These are phyloP conservation scores for Cylindrotheca fusiformis DNA, from an alignment of 108 stramenopile species.

Conservation along the genomic window DNA sequence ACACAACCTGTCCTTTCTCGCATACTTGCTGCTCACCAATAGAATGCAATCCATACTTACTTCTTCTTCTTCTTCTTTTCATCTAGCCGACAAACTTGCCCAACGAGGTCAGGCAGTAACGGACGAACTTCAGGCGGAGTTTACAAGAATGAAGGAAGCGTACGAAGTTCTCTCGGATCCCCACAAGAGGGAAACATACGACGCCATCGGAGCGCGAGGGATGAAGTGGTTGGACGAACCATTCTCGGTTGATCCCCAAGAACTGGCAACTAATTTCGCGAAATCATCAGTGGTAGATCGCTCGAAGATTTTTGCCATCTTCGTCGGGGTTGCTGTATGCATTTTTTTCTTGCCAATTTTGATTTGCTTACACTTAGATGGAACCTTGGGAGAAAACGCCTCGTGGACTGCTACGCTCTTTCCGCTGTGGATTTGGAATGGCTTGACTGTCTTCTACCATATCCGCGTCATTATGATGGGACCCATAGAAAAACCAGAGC, in stretches of 20 bases:
- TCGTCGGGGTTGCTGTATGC: slow-evolving; percentile 60
- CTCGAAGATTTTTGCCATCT: slow-evolving; percentile 85
- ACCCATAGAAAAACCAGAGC: slow-evolving; percentile 75
- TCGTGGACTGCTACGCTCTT: slow-evolving; percentile 68
- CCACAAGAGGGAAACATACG: slow-evolving; percentile 84
- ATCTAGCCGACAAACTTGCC: slow-evolving; percentile 87
- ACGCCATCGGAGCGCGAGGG: slow-evolving; percentile 85
- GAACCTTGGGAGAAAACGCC: slow-evolving; percentile 52
- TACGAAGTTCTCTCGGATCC: slow-evolving; percentile 89
- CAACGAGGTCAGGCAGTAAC: slow-evolving; percentile 85
- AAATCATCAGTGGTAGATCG: slow-evolving; percentile 66
- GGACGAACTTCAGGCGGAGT: slow-evolving; percentile 68
- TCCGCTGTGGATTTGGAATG: slow-evolving; percentile 85
- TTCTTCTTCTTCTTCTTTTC: neutral
- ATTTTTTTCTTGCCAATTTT: slow-evolving; percentile 68
- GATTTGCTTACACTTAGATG: slow-evolving; percentile 82
- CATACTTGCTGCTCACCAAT: no score
- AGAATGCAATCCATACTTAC: neutral
- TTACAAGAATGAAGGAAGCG: slow-evolving; percentile 91
- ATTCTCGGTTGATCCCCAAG: slow-evolving; percentile 82
- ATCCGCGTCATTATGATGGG: slow-evolving; percentile 77
- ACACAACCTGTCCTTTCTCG: no score
- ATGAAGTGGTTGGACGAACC: slow-evolving; percentile 91
- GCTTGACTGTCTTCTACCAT: slow-evolving; percentile 72
- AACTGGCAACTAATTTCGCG: slow-evolving; percentile 85